Conservation (phyloP, 75 land plant genomes). For the Cryptomeria japonica region DNA sequence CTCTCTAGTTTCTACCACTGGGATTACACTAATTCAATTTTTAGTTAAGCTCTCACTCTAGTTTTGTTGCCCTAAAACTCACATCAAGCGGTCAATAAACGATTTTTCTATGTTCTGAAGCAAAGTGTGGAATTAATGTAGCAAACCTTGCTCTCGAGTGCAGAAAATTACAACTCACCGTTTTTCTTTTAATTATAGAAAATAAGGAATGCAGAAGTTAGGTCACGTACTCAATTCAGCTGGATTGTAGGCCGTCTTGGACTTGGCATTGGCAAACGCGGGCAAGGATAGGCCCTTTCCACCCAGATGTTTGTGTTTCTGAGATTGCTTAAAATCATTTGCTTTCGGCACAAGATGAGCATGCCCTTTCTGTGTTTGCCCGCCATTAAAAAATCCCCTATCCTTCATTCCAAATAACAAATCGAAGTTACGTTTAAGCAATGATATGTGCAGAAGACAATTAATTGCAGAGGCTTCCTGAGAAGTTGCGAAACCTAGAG, state of each 20-base stretch:
- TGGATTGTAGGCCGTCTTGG: constrained; percentile 39
- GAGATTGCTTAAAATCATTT: not conserved
- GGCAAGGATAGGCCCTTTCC: constrained; percentile 48
- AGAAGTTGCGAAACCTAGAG: too few relatives aligned
- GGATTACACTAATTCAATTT: not conserved
- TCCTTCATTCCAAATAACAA: not conserved
- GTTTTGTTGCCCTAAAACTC: not conserved
- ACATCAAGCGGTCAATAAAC: not conserved
- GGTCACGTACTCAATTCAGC: constrained; percentile 33
- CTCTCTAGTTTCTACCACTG: not conserved
- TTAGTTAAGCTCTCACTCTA: not conserved
- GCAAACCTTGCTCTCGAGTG: not conserved
- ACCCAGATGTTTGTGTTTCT: constrained; percentile 11
- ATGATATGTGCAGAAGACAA: not conserved
- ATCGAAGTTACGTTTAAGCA: not conserved
- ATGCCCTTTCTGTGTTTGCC: not conserved
- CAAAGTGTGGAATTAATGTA: not conserved
- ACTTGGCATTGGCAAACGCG: constrained; percentile 51
- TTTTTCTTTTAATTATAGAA: not conserved
- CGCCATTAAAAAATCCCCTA: not conserved
- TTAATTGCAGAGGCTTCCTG: too few relatives aligned
- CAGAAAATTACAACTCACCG: not conserved
- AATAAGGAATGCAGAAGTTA: not conserved
- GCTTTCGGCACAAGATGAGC: not conserved
- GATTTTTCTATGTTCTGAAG: not conserved